These are phyloP conservation scores for Nicotiana benthamiana DNA, from an alignment of 257 asterid species.

Conservation along the genomic window DNA sequence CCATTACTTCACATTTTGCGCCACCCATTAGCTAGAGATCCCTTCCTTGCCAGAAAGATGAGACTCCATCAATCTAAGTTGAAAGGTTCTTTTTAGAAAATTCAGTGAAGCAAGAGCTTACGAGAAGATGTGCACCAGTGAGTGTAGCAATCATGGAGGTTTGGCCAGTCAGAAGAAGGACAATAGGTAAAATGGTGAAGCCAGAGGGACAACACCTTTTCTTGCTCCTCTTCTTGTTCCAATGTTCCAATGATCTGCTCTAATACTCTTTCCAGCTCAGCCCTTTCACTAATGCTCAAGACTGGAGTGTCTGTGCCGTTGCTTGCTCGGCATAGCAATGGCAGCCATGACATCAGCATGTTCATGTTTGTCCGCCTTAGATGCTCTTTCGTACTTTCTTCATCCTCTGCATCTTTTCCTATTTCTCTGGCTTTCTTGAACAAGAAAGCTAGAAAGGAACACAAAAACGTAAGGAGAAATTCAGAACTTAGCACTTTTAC, in stretches of 20 bases:
- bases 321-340: slow-evolving; percentile 73
- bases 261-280: slow-evolving; percentile 53
- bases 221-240: slow-evolving; percentile 71
- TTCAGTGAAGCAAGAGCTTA: slow-evolving; percentile 17
- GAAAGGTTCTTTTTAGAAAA: background rate
- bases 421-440: slow-evolving; percentile 58
- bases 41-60: background rate
- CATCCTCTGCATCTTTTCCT: slow-evolving; percentile 14
- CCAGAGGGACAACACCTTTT: slow-evolving; percentile 75
- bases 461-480: background rate
- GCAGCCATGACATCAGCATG: slow-evolving; percentile 70
- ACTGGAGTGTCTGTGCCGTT: slow-evolving; percentile 70
- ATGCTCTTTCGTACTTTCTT: slow-evolving; percentile 18
- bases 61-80: background rate
- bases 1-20: background rate
- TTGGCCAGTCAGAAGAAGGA: slow-evolving; percentile 87
- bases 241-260: slow-evolving; percentile 52
- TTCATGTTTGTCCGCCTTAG: slow-evolving; percentile 48
- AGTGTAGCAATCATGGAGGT: slow-evolving; percentile 61
- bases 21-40: background rate
- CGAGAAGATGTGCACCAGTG: slow-evolving; percentile 68
- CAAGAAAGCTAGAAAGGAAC: slow-evolving; percentile 47
- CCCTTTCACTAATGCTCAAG: slow-evolving; percentile 48
- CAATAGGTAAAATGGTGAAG: slow-evolving; percentile 81
- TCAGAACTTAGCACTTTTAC: background rate